phyloP scores from a whole-genome alignment of 495 filamentous ascomycete genomes.

The Pseudevernia furfuracea region DNA sequence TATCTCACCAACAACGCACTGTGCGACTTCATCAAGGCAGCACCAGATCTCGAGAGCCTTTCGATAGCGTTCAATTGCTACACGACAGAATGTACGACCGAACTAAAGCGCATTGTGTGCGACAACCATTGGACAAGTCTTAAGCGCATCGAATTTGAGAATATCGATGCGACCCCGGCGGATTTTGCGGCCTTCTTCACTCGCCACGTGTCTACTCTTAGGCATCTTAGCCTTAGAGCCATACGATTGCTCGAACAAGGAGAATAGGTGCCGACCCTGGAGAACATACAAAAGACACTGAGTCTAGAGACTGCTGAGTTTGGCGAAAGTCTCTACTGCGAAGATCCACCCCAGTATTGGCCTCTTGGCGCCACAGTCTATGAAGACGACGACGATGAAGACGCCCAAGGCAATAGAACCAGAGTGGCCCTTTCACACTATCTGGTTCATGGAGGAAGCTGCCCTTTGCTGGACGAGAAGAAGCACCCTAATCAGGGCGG shows the following conservation, averaged over 20 bases:
- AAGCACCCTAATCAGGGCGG: no score
- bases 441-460: conserved; percentile 3
- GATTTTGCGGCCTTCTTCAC: neutral
- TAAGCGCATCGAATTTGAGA: neutral
- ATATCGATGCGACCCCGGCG: neutral
- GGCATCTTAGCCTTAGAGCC: neutral
- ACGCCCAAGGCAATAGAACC: neutral
- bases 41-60: neutral
- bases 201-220: conserved; percentile 1
- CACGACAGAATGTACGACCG: neutral
- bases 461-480: neutral
- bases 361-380: neutral
- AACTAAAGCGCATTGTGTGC: conserved; percentile 3
- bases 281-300: neutral
- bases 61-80: neutral
- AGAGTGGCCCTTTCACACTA: neutral
- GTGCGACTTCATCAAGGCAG: neutral
- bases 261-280: neutral
- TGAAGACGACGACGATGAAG: neutral
- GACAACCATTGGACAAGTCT: neutral
- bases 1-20: neutral
- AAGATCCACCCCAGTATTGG: conserved; percentile 5
- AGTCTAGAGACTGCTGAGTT: neutral
- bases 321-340: neutral
- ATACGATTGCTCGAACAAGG: neutral